Evolutionary conservation across 2,329 filamentous ascomycete genomes (phyloP).

Genomic region (Monosporascus sp.): DNA sequence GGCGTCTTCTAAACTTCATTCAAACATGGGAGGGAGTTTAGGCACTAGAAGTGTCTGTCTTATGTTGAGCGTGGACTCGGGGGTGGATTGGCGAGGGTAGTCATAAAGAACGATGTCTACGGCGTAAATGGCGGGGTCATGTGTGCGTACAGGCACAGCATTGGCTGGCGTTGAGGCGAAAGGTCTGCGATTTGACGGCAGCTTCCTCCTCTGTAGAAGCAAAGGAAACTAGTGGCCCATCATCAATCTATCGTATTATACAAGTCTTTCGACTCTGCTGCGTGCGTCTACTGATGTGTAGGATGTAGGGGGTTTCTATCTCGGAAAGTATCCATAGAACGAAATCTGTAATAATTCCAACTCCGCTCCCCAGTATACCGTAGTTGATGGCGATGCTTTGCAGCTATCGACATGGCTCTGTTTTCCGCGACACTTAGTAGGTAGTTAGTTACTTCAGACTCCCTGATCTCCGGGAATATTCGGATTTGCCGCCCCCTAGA

Average conservation of each 20-base stretch:
- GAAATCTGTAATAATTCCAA: too few species aligned
- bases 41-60: neutral
- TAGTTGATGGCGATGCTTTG: too few species aligned
- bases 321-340: too few species aligned
- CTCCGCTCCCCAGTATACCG: too few species aligned
- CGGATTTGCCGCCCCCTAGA: too few species aligned
- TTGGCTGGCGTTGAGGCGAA: conserved; percentile 23
- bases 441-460: too few species aligned
- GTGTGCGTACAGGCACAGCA: conserved; percentile 17
- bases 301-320: too few species aligned
- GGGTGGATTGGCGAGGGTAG: conserved; percentile 20
- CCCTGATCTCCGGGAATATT: too few species aligned
- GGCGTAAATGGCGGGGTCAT: conserved; percentile 22
- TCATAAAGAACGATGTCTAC: conserved; percentile 16
- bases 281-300: neutral
- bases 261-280: neutral
- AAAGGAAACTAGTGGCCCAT: neutral
- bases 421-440: too few species aligned
- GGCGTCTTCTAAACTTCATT: neutral
- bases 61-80: neutral
- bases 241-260: neutral
- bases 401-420: too few species aligned
- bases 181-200: neutral
- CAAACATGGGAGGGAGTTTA: neutral
- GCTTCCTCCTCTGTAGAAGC: neutral